phyloP scores from a whole-genome alignment of 306 rosid genomes.

The Rubus parviflorus region DNA sequence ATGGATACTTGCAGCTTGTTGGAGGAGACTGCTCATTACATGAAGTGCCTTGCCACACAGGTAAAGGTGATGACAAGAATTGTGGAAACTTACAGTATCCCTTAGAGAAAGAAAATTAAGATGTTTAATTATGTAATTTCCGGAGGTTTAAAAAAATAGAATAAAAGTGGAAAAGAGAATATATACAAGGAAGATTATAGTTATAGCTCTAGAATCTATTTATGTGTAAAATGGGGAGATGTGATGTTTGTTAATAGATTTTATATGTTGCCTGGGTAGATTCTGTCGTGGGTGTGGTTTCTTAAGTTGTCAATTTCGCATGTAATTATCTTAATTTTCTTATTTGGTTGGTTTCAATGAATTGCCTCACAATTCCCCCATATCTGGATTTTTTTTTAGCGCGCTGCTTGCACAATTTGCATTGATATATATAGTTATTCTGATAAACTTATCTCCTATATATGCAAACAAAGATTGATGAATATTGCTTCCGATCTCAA shows the following conservation, averaged over 20 bases:
- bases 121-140: neutral
- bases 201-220: neutral
- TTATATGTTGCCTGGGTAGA: slow-evolving; percentile 5
- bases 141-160: neutral
- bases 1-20: slow-evolving; percentile 39
- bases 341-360: neutral
- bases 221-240: neutral
- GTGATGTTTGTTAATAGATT: neutral
- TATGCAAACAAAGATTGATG: neutral
- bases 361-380: neutral
- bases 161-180: neutral
- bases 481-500: neutral
- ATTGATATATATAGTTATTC: neutral
- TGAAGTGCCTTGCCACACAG: slow-evolving; percentile 46
- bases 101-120: neutral
- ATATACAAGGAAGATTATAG: neutral
- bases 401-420: neutral
- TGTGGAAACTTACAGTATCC: slow-evolving; percentile 16
- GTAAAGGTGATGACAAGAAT: slow-evolving; percentile 39
- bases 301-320: neutral
- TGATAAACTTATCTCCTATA: neutral
- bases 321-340: neutral
- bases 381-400: neutral
- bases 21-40: slow-evolving; percentile 42
- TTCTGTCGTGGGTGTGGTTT: neutral